Percentiles rank a stretch among this genome's conserved stretches.
Evolutionary conservation across 176 grass and related monocot genomes (phyloP).

Genomic region (Canna indica): DNA sequence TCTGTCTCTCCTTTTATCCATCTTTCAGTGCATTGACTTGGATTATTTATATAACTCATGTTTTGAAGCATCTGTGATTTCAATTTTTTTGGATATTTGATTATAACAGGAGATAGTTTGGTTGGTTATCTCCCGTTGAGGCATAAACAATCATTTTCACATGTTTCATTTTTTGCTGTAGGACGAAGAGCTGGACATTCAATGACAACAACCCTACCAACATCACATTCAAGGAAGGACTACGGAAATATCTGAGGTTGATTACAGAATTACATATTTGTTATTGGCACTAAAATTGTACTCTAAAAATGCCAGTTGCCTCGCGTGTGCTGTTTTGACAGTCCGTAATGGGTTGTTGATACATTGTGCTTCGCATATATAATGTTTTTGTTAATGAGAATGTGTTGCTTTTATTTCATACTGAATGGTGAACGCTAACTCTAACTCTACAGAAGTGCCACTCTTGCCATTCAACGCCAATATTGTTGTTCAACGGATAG

Average conservation of each 20-base stretch:
- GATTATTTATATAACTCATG: no score
- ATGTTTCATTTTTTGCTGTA: slow-evolving; percentile 18
- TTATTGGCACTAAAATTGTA: slow-evolving; percentile 40
- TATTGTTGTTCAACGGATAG: background rate
- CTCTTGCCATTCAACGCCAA: background rate
- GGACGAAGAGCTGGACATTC: slow-evolving; percentile 53
- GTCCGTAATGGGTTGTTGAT: background rate
- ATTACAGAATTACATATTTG: slow-evolving; percentile 35
- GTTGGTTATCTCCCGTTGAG: background rate
- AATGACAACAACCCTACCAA: slow-evolving; percentile 41
- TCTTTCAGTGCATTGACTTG: no score
- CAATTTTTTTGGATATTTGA: no score
- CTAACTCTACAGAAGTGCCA: background rate
- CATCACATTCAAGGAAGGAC: slow-evolving; percentile 52
- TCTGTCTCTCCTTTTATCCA: no score
- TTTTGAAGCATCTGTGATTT: no score
- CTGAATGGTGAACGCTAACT: background rate
- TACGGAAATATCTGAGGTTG: slow-evolving; percentile 51
- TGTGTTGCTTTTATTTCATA: background rate
- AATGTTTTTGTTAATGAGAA: background rate
- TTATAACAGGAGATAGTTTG: background rate
- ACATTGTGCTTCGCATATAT: slow-evolving; percentile 5
- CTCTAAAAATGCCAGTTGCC: slow-evolving; percentile 51
- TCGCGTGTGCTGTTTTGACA: background rate
- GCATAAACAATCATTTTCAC: background rate